These are phyloP conservation scores for Pseudoturritis turrita DNA, from an alignment of 345 rosid genomes.

Conservation along the genomic window DNA sequence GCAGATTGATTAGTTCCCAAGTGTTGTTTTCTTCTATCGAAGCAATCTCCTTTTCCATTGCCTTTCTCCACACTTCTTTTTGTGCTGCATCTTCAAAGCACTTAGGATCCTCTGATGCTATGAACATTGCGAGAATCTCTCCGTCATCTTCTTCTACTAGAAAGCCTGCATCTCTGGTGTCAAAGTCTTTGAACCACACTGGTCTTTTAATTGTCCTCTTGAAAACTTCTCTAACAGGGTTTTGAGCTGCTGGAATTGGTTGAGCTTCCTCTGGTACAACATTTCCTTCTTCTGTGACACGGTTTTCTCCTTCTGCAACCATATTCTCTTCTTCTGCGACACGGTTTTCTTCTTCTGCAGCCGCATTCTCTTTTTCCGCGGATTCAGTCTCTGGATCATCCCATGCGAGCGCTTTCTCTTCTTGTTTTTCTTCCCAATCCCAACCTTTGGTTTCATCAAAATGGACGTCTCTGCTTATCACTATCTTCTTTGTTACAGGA, in stretches of 20 bases:
- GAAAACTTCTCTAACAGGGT: too few relatives aligned
- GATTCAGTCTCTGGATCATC: too few relatives aligned
- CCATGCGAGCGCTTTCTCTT: not conserved
- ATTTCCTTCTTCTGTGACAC: too few relatives aligned
- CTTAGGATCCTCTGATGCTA: not conserved
- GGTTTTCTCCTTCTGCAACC: too few relatives aligned
- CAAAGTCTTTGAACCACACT: not conserved
- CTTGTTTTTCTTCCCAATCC: not conserved
- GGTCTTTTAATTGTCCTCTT: not conserved
- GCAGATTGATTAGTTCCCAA: not conserved
- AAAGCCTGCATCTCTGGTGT: not conserved
- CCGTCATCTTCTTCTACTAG: not conserved
- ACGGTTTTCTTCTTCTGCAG: too few relatives aligned
- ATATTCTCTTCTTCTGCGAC: too few relatives aligned
- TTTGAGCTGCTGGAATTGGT: not conserved
- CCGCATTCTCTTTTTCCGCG: too few relatives aligned
- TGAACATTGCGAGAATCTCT: not conserved
- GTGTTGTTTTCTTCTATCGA: not conserved
- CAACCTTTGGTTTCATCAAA: not conserved
- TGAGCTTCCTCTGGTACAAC: too few relatives aligned
- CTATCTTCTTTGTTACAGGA: not conserved
- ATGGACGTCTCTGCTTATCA: not conserved
- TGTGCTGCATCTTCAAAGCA: not conserved
- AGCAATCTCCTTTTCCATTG: not conserved
- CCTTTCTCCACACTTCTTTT: not conserved